phyloP scores from a whole-genome alignment of 2,329 filamentous ascomycete species.

The Sarocladium oryzae region DNA sequence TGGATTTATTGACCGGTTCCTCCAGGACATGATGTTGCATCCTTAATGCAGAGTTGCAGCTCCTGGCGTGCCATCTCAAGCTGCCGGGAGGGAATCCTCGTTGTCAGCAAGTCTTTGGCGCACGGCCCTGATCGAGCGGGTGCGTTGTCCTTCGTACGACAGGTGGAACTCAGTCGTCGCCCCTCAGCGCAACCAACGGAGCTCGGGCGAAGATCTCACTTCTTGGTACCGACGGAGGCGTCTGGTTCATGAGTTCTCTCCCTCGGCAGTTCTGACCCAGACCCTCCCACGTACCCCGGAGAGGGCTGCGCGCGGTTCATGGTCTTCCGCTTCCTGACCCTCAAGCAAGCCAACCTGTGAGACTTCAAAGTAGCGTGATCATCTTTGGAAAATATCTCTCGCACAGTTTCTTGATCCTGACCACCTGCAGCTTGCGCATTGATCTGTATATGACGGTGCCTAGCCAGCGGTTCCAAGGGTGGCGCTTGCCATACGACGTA shows the following conservation, averaged over 20 bases:
- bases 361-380: too few relatives aligned
- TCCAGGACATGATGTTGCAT: neutral
- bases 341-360: too few relatives aligned
- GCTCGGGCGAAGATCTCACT: neutral
- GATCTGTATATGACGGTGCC: too few relatives aligned
- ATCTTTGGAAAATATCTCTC: too few relatives aligned
- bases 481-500: too few relatives aligned
- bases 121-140: neutral
- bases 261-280: neutral
- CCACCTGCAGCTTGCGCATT: too few relatives aligned
- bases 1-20: neutral
- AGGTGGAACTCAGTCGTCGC: neutral
- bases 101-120: neutral
- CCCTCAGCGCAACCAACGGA: neutral
- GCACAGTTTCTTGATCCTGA: too few relatives aligned
- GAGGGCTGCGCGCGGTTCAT: too few relatives aligned
- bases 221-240: neutral
- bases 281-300: neutral
- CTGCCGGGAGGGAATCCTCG: neutral
- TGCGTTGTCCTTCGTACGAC: neutral
- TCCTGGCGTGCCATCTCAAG: neutral
- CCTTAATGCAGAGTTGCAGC: neutral
- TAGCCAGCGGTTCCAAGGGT: too few relatives aligned
- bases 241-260: neutral
- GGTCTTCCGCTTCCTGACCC: too few relatives aligned